Conservation (phyloP, 371 early-diverging fungal species). For the Sanchytrium tribonematis region DNA sequence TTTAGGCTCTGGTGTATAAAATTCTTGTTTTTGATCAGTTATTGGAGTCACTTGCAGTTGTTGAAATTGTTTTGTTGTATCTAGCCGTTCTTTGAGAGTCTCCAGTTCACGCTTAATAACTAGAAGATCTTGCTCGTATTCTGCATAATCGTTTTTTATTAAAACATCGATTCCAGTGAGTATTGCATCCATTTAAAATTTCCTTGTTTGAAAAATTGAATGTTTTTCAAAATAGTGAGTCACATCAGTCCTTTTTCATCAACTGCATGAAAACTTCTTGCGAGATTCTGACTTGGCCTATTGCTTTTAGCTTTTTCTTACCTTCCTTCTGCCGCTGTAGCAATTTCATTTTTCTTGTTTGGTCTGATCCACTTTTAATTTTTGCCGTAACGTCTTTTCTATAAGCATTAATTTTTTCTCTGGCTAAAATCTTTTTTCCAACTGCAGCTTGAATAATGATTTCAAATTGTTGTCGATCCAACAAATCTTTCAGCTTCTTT, state of each 20-base stretch:
- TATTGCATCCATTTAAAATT: too few species aligned
- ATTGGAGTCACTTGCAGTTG: too few species aligned
- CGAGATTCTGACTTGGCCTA: slow-evolving; percentile 4
- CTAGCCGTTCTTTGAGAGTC: too few species aligned
- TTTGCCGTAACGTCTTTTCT: slow-evolving; percentile 85
- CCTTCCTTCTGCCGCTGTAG: slow-evolving; percentile 64
- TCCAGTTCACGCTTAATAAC: too few species aligned
- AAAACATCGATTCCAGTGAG: too few species aligned
- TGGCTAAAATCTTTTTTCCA: slow-evolving; percentile 47
- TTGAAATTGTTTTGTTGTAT: too few species aligned
- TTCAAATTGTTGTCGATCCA: slow-evolving; percentile 61
- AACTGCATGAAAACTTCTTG: slow-evolving; percentile 5
- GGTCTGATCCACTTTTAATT: slow-evolving; percentile 68
- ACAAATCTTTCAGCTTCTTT: slow-evolving; percentile 40
- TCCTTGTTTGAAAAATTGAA: too few species aligned
- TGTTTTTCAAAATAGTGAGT: too few species aligned
- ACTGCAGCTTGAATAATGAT: slow-evolving; percentile 65
- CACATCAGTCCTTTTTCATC: slow-evolving; percentile 1
- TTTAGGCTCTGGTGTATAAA: too few species aligned
- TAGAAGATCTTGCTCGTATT: too few species aligned
- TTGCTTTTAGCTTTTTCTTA: slow-evolving; percentile 48
- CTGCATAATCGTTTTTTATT: too few species aligned
- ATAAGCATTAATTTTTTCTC: slow-evolving; percentile 52
- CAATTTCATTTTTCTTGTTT: slow-evolving; percentile 70
- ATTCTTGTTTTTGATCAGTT: too few species aligned